Conservation (phyloP, 2,329 filamentous ascomycete genomes). For the Pseudocercospora fijiensis region DNA sequence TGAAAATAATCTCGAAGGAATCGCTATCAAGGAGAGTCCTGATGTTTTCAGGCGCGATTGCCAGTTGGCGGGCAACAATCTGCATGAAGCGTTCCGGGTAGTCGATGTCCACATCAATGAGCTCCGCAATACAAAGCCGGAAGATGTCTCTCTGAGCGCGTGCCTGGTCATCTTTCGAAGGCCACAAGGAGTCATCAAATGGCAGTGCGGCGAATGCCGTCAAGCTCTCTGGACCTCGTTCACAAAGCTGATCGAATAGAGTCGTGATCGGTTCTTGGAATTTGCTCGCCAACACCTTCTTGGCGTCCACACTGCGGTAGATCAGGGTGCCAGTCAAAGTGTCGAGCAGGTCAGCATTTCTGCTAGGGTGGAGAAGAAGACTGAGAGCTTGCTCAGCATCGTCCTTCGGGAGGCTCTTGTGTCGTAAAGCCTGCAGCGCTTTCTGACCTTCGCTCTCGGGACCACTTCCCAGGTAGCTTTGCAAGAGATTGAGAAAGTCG, state of each 20-base stretch:
- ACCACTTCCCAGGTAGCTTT: constrained; percentile 29
- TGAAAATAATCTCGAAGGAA: constrained; percentile 80
- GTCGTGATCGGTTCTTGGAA: constrained; percentile 43
- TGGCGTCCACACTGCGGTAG: constrained; percentile 37
- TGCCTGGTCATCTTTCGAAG: constrained; percentile 46
- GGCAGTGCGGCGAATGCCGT: constrained; percentile 45
- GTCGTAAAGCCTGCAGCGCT: constrained; percentile 36
- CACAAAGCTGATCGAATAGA: constrained; percentile 47
- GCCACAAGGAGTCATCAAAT: constrained; percentile 46
- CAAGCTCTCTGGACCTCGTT: constrained; percentile 48
- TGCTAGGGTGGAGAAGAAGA: constrained; percentile 44
- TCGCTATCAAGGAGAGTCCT: constrained; percentile 69
- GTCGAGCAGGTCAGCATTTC: constrained; percentile 37
- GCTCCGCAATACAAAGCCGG: constrained; percentile 75
- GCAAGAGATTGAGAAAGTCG: constrained; percentile 25
- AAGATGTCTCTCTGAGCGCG: constrained; percentile 59
- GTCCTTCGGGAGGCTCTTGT: constrained; percentile 38
- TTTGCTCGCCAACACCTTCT: constrained; percentile 42
- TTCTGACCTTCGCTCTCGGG: constrained; percentile 45
- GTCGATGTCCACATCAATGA: constrained; percentile 89
- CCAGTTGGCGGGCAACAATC: constrained; percentile 59
- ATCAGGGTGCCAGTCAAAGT: constrained; percentile 40
- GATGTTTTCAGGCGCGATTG: constrained; percentile 56
- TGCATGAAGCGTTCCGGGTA: constrained; percentile 61
- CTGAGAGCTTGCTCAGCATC: constrained; percentile 44